phyloP scores from a whole-genome alignment of 371 early-diverging fungal species.

The Nematocida sp. region DNA sequence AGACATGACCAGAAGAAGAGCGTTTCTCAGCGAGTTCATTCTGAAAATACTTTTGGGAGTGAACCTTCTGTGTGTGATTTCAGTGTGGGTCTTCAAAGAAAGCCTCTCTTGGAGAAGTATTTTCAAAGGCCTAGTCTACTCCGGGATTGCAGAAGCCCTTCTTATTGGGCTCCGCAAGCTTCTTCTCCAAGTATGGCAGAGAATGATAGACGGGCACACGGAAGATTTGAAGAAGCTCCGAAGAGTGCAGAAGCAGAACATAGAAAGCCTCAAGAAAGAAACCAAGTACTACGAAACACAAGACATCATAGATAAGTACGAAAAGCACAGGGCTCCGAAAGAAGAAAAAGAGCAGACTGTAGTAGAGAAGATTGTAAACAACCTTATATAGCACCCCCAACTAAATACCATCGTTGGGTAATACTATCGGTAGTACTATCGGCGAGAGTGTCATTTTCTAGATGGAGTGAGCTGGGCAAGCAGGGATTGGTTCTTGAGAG shows the following conservation, averaged over 20 bases:
- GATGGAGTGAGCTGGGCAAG: no score
- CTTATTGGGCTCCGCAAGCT: slow-evolving; percentile 13
- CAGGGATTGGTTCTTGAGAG: neutral
- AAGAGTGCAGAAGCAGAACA: slow-evolving; percentile 16
- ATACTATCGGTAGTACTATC: no score
- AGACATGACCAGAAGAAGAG: neutral
- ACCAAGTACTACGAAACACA: slow-evolving; percentile 48
- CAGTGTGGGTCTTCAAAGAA: slow-evolving; percentile 59
- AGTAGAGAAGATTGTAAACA: slow-evolving; percentile 28
- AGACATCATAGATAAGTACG: slow-evolving; percentile 31
- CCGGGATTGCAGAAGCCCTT: slow-evolving; percentile 14
- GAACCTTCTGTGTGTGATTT: slow-evolving; percentile 24
- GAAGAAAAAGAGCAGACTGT: slow-evolving; percentile 37
- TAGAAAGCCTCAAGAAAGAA: slow-evolving; percentile 19
- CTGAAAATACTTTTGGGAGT: slow-evolving; percentile 27
- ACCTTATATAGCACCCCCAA: neutral
- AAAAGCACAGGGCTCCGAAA: neutral
- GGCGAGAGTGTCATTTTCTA: no score
- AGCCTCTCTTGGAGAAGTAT: slow-evolving; percentile 45
- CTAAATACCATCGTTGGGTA: no score
- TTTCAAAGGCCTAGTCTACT: slow-evolving; percentile 10
- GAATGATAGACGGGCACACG: slow-evolving; percentile 13
- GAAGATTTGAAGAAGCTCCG: slow-evolving; percentile 14
- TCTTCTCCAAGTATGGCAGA: neutral
- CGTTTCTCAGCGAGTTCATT: slow-evolving; percentile 20